Base-by-base conservation (phyloP, 768 basidiomycete genomes). In the Amanita polypyramis region DNA sequence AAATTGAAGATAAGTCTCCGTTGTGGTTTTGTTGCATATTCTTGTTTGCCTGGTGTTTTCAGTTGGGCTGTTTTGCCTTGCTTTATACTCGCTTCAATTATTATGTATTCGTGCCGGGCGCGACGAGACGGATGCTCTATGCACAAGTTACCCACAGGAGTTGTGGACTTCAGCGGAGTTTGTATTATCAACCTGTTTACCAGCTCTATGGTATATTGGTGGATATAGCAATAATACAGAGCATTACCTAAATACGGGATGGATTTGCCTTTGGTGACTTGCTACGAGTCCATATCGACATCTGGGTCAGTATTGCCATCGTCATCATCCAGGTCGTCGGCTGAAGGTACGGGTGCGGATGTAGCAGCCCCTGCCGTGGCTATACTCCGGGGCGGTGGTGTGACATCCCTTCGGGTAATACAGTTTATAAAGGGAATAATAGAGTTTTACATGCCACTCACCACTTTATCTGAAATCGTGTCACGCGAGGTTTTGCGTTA, bases 391-490 rank as follows among this genome's bases (percentile, higher is more conserved):
- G 72, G 68, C 15, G 77, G 72, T 15, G 78, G 76, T 27, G 69
- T 62, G 9, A 83, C 75, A 57, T 87, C 85, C 85, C 85, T 87
- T 42, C 12, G 38, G n/a, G n/a, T n/a, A n/a, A n/a, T 2, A 12
- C 19, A 23, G 2, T 25, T 1, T 52, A 39, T 33, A 11, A 32
- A 19, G 53, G 5, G 52, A 29, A 38, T 45, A 25, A 37, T n/a
- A 7, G 5, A 41, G 45, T 12, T 5, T 23, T 2, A 3, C 25
- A 27, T 7, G n/a, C 12, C 25, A 64, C 83, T 12, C 51, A 84
- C 87, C 87, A 90, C 66, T 85, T 87, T 53, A 90, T 90, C 60
- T 89, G 85, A 58, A 89, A 90, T 43, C 94, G 74, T 43, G 96
- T 99, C 32, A 99, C 96, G 40, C 94, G 75, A 27, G 93, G 92